Evolutionary conservation across 176 grass and related monocot species (phyloP), one percentile per base, ranked within the genome.

Genomic region (Poa pratensis): DNA sequence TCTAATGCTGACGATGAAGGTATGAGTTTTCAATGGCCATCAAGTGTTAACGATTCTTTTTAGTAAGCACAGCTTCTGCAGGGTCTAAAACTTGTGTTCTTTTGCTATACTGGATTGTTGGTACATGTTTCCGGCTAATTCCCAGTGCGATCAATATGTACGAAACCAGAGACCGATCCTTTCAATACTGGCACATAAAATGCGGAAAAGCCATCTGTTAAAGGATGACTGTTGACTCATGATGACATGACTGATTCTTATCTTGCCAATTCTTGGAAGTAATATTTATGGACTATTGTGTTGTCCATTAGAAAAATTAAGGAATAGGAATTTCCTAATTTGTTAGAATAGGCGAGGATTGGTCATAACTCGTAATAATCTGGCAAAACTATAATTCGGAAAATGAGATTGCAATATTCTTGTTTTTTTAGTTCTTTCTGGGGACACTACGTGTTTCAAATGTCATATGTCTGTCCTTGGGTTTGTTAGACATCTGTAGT

Each of bases 1-100:
- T 86, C 93, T 85, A 94, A 95, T 88, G 93, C 91, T 78, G 96
- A 98, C 40, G 95, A 98, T 90, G 89, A 98, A 95, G 96, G 96
- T 94, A 82, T 32, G 40, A 0, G 10, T 20, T 90, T 78, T 35
- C 18, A 45, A 76, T 28, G 66, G 66, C 20, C 42, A 54, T 55
- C n/a, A 35, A 62, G 60, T 88, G 54, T 74, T 58, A 24, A 54
- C 54, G 27, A n/a, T 84, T 14, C 58, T 64, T 55, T 73, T 35
- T 35, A 57, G 22, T 17, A 53, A 84, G 24, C 28, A 26, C 42
- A 32, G 32, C 39, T 57, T 67, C 46, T 77, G 17, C 14, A 32
- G 23, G 83, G 57, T 50, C 37, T 28, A 84, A 75, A 52, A 67
- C 27, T 22, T 0, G 4, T 19, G 54, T 73, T 48, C 32, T 62